phyloP scores from a whole-genome alignment of 2,329 filamentous ascomycete genomes.

The Hortaea werneckii region DNA sequence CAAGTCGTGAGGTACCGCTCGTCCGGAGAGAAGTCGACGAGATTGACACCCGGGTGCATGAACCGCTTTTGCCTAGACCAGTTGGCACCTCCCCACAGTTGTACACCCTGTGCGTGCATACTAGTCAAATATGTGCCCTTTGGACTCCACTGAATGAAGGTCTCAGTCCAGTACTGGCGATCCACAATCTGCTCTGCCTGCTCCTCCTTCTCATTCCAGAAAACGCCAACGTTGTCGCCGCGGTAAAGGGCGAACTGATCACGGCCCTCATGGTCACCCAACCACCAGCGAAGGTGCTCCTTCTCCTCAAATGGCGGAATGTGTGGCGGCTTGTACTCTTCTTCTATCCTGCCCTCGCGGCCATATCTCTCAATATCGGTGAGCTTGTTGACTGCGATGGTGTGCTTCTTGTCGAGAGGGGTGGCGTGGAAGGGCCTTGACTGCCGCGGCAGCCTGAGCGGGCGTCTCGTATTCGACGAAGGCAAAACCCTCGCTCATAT shows the following conservation, averaged over 20 bases:
- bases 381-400: constrained; percentile 89
- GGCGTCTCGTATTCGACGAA: constrained; percentile 94
- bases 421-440: constrained; percentile 78
- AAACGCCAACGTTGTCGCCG: constrained; percentile 83
- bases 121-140: constrained; percentile 89
- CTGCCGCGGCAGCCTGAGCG: constrained; percentile 79
- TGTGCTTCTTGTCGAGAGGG: constrained; percentile 94
- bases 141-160: constrained; percentile 96
- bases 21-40: constrained; percentile 87
- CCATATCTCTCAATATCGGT: constrained; percentile 96
- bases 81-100: constrained; percentile 85
- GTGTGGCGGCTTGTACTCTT: constrained; percentile 73
- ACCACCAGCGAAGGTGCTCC: constrained; percentile 89
- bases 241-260: constrained; percentile 96
- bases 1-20: constrained; percentile 94
- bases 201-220: constrained; percentile 97
- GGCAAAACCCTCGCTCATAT: constrained; percentile 80
- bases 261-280: constrained; percentile 77
- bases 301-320: constrained; percentile 81
- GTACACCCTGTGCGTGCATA: constrained; percentile 90
- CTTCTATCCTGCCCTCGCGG: constrained; percentile 83
- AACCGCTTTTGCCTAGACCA: constrained; percentile 91
- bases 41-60: constrained; percentile 87
- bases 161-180: constrained; percentile 92
- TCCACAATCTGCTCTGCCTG: constrained; percentile 80